Conservation (phyloP, 2,329 filamentous ascomycete species). For the Raffaelea albimanens region DNA sequence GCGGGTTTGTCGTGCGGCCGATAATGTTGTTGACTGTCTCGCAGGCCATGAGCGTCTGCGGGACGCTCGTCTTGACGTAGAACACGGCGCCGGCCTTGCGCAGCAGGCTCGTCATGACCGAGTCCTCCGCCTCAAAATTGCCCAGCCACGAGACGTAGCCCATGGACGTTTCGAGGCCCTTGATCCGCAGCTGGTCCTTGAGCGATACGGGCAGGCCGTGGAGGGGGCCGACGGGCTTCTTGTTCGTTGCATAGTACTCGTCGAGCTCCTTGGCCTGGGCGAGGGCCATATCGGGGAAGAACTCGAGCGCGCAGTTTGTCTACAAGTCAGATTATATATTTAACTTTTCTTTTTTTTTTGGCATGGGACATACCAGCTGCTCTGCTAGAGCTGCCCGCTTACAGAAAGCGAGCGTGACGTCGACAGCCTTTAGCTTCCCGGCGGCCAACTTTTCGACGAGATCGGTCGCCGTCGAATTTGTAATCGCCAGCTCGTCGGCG, state of each 20-base stretch:
- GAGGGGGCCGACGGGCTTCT: slow-evolving; percentile 23
- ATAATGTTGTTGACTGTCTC: slow-evolving; percentile 26
- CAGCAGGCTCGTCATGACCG: slow-evolving; percentile 19
- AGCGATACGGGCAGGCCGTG: slow-evolving; percentile 38
- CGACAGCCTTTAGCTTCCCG: slow-evolving; percentile 4
- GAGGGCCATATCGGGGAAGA: slow-evolving; percentile 24
- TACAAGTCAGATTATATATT: slow-evolving; percentile 12
- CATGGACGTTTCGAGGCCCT: slow-evolving; percentile 25
- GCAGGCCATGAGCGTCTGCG: slow-evolving; percentile 17
- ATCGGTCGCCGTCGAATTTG: slow-evolving; percentile 1
- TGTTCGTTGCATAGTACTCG: slow-evolving; percentile 17
- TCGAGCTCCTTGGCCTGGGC: slow-evolving; percentile 23
- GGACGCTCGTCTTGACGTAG: slow-evolving; percentile 19
- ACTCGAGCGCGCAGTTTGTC: slow-evolving; percentile 36
- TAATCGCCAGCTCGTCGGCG: slow-evolving; percentile 5
- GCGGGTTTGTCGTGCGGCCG: slow-evolving; percentile 24
- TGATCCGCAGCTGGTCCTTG: slow-evolving; percentile 36
- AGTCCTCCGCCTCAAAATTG: slow-evolving; percentile 11
- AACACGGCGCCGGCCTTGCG: slow-evolving; percentile 20
- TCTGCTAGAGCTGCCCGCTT: slow-evolving; percentile 10
- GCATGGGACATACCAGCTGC: slow-evolving; percentile 5
- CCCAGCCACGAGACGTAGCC: slow-evolving; percentile 13
- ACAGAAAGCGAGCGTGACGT: slow-evolving; percentile 9
- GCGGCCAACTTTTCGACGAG: slow-evolving; percentile 5
- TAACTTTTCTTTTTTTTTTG: not conserved